A percentile compares a stretch with the other conserved stretches of the same genome.
These are phyloP conservation scores for Trichoderma cornu-damae DNA, from an alignment of 2,329 filamentous ascomycete genomes.

Conservation along the genomic window DNA sequence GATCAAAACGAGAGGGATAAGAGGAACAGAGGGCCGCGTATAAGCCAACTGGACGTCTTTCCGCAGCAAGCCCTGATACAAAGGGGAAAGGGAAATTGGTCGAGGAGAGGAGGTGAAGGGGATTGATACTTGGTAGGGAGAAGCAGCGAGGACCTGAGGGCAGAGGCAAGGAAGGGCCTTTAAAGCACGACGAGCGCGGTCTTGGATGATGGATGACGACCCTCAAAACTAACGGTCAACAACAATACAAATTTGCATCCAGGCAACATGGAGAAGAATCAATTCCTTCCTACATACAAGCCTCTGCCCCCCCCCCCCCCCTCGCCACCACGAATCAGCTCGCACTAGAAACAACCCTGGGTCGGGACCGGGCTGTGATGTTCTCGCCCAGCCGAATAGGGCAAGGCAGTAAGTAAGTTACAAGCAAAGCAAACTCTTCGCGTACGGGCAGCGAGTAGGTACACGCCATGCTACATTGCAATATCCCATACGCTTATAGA, in stretches of 20 bases:
- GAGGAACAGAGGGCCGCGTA: neutral
- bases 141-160: neutral
- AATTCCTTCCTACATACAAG: slow-evolving; percentile 1
- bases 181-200: slow-evolving; percentile 2
- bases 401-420: neutral
- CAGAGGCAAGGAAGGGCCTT: slow-evolving; percentile 4
- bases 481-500: too few relatives aligned
- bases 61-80: neutral
- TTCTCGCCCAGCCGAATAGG: neutral
- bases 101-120: neutral
- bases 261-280: too few relatives aligned
- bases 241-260: too few relatives aligned
- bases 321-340: slow-evolving; percentile 1
- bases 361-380: slow-evolving; percentile 3
- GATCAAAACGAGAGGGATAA: neutral
- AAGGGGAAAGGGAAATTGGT: neutral
- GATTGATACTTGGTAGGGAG: neutral
- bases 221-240: neutral
- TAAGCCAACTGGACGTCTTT: neutral
- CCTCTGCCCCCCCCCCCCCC: slow-evolving; percentile 6
- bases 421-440: neutral
- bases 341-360: neutral
- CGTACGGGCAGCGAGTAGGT: too few relatives aligned
- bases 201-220: neutral
- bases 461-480: too few relatives aligned